These are phyloP conservation scores for Sorghum bicolor DNA, from an alignment of 176 grass and related monocot genomes.

Conservation along the genomic window DNA sequence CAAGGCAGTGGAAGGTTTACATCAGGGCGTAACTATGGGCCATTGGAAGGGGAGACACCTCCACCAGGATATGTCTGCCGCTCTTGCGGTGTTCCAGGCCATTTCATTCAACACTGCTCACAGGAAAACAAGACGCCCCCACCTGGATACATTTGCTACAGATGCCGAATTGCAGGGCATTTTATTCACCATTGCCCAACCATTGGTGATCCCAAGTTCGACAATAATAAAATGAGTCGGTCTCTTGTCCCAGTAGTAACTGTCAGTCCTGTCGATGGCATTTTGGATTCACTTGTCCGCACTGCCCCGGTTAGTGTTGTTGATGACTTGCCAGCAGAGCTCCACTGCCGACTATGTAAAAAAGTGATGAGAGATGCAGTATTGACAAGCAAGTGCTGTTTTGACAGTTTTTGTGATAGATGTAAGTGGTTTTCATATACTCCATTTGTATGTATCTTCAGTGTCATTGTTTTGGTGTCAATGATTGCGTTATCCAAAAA, in stretches of 20 bases:
- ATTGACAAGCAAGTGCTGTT: constrained; percentile 65
- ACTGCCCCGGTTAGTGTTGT: constrained; percentile 27
- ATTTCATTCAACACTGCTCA: constrained; percentile 69
- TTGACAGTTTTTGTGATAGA: constrained; percentile 73
- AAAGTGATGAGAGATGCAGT: constrained; percentile 58
- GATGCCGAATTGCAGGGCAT: constrained; percentile 63
- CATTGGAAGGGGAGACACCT: constrained; percentile 38
- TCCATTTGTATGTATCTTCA: constrained; percentile 14
- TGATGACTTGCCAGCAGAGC: constrained; percentile 56
- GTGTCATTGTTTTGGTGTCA: not conserved
- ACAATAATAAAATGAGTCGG: constrained; percentile 34
- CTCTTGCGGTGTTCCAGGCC: constrained; percentile 56
- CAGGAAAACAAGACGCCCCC: constrained; percentile 42
- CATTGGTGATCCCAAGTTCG: constrained; percentile 48
- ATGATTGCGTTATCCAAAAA: not conserved
- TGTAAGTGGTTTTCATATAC: constrained; percentile 48
- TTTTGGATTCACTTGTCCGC: constrained; percentile 32
- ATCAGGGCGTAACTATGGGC: constrained; percentile 20
- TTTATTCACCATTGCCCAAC: constrained; percentile 72
- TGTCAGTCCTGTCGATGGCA: constrained; percentile 34
- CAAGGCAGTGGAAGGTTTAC: constrained; percentile 22
- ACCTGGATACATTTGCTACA: constrained; percentile 58
- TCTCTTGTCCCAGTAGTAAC: constrained; percentile 35
- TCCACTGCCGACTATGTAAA: constrained; percentile 54
- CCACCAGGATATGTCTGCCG: constrained; percentile 57